Base-by-base conservation (phyloP, 805 yeast genomes). In the Nakazawaea pomicola region DNA sequence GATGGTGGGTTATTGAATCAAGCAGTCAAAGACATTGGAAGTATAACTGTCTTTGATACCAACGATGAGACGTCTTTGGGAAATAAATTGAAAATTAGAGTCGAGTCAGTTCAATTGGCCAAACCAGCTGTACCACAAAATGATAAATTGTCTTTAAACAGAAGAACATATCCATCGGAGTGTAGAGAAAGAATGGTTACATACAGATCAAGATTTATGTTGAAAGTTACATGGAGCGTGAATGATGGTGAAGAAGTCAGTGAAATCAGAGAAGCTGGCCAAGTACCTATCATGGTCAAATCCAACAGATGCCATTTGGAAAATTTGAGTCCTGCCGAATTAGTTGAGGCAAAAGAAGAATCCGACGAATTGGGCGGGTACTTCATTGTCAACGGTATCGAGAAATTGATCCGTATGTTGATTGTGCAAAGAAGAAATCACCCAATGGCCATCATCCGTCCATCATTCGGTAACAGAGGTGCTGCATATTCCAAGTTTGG, bases 381-480 rank as follows among this genome's bases (percentile, higher is more conserved):
- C 62, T 93, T 93, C 62, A 77, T 89, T 51, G 90, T 91, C 14
- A 91, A 91, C 60, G 99, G 99, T 71, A 90, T 91, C 52, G 99
- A 93, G 64, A 93, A 93, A 65, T 72, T 93, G 55, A 79, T 93
- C 54, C 86, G 99, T 67, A 88, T 93, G 98, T 78, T 93, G 62
- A 88, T 93, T 69, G 97, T 93, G 15, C 99, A 91, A 67, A 82
- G 98, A 62, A 78, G 99, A 64, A 93, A 93, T 61, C 97, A 90
- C 59, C 95, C 98, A 18, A 88, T 93, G 96, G 98, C 98, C 10
- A 79, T 93, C 54, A 83, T 89, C 45, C 87, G 99, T 68, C 95
- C 96, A 25, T 85, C 95, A 9, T 93, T 91, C 57, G 83, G 82
- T 38, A 89, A 89, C 67, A 83, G 99, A 74, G 99, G 99, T 56